These are phyloP conservation scores for Hippophae tibetana DNA, from an alignment of 306 rosid species.

Conservation along the genomic window DNA sequence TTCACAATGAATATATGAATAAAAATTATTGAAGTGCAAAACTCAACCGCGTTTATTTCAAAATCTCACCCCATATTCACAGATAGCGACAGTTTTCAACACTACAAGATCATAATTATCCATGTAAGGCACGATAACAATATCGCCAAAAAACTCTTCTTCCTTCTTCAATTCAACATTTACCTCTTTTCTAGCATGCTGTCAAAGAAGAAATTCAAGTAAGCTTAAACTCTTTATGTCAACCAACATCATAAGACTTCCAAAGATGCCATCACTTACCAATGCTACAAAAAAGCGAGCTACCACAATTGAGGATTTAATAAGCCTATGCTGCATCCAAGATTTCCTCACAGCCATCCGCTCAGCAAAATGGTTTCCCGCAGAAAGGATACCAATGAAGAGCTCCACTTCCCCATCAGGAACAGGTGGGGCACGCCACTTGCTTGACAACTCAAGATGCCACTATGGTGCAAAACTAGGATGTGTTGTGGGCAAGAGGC, in stretches of 20 bases:
- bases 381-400: slow-evolving; percentile 87
- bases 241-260: slow-evolving; percentile 9
- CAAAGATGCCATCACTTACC: slow-evolving; percentile 36
- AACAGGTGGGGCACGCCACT: slow-evolving; percentile 63
- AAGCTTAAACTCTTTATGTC: slow-evolving; percentile 7
- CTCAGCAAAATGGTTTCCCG: slow-evolving; percentile 95
- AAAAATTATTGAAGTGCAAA: background rate
- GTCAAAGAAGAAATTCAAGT: slow-evolving; percentile 24
- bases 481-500: slow-evolving; percentile 79
- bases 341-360: slow-evolving; percentile 94
- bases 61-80: slow-evolving; percentile 85
- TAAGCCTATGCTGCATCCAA: slow-evolving; percentile 81
- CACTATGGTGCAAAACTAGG: slow-evolving; percentile 71
- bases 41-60: slow-evolving; percentile 5
- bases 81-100: slow-evolving; percentile 90
- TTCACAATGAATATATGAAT: slow-evolving; percentile 29
- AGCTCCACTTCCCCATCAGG: slow-evolving; percentile 45
- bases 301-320: slow-evolving; percentile 63
- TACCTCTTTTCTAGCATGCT: slow-evolving; percentile 68
- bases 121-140: slow-evolving; percentile 90
- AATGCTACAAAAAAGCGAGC: slow-evolving; percentile 93
- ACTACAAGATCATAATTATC: slow-evolving; percentile 94
- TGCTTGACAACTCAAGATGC: slow-evolving; percentile 65
- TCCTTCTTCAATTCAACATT: slow-evolving; percentile 75
- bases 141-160: slow-evolving; percentile 85